Evolutionary conservation across 2,329 filamentous ascomycete genomes (phyloP).

Genomic region (Curvularia spicifera): DNA sequence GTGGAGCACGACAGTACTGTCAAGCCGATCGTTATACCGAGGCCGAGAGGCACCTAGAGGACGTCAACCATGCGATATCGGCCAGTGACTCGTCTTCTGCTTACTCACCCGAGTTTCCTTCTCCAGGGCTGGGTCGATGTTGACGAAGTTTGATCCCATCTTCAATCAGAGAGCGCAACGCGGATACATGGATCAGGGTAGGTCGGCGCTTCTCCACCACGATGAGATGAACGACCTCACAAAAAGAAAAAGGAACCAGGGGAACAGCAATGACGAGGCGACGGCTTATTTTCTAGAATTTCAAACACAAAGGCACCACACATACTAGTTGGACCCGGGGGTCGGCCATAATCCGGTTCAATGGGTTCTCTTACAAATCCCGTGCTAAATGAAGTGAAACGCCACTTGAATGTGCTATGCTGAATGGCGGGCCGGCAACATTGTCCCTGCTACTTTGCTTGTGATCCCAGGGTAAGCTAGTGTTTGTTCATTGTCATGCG

Average conservation of each 20-base stretch:
- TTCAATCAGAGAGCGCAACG: background rate
- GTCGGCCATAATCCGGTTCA: background rate
- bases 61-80: background rate
- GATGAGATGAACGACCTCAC: background rate
- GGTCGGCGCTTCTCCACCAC: background rate
- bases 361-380: background rate
- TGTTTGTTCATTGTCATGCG: too few relatives aligned
- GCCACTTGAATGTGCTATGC: background rate
- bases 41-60: background rate
- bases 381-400: background rate
- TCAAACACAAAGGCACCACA: background rate
- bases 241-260: background rate
- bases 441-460: background rate
- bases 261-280: background rate
- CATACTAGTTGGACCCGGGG: background rate
- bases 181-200: background rate
- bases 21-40: background rate
- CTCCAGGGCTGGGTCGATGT: background rate
- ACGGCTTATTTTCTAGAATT: background rate
- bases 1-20: background rate
- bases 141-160: background rate
- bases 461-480: background rate
- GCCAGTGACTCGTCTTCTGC: background rate
- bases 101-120: background rate
- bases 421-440: background rate